Evolutionary conservation across 768 basidiomycete genomes (phyloP), one percentile per base, ranked within the genome.

Genomic region (Phlegmacium glaucopus): DNA sequence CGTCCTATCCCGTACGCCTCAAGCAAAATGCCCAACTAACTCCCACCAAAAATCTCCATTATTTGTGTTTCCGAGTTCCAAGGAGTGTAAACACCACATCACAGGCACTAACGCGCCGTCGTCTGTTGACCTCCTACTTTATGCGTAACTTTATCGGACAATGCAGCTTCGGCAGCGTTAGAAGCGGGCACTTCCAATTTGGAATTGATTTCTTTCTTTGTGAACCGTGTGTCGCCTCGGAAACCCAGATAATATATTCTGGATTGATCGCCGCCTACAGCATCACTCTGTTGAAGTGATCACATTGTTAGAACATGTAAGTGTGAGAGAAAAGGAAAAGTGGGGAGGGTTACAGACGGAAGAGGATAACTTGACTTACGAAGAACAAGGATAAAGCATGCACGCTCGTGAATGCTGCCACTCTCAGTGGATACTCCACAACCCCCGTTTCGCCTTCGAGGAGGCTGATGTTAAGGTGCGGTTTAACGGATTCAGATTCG

Each of bases 221-320:
- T 62, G 13, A 73, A 71, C 44, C 74, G 70, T 39, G 74, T 70
- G 53, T 90, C 86, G 35, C 90, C 91, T 61, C 82, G 87, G 73
- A 94, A 94, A 15, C 90, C 90, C 36, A 93, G 58, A 58, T 83
- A 94, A 60, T 86, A 94, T 30, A 93, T 64, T 18, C 85, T 70
- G 3, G 85, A 79, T 13, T 67, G 52, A 6, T 88, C 84, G 22
- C 76, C 84, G 5, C 86, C 87, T 4, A 72, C 73, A 2, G 88
- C 71, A 35, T 90, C 80, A 45, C 79, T 80, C 88, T 90, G 39
- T n/a, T n/a, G n/a, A n/a, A n/a, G n/a, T n/a, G n/a, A n/a, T n/a
- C n/a, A n/a, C n/a, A n/a, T n/a, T n/a, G n/a, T n/a, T n/a, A n/a
- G n/a, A n/a, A n/a, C n/a, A n/a, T n/a, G n/a, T n/a, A n/a, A n/a